Base-by-base conservation (phyloP, 345 rosid genomes). In the Pistacia vera region DNA sequence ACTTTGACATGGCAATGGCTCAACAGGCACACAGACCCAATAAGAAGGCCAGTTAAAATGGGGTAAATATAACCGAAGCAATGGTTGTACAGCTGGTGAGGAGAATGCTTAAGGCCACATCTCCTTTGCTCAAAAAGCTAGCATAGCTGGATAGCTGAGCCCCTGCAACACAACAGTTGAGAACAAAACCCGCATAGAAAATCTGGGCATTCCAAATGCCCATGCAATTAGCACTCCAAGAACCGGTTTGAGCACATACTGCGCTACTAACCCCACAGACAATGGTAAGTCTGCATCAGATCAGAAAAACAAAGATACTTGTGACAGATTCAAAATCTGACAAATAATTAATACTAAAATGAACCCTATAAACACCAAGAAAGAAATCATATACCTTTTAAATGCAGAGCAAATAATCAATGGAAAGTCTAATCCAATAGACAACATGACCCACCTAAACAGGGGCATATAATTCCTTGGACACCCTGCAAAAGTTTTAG, bases 1-100 rank as follows among this genome's bases (percentile, higher is more conserved):
- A 93, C 86, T 86, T 95, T 10, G 99, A 89, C 98, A 95, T 95
- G 18, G 99, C 99, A 63, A 92, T 49, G n/a, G 94, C 94, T 95
- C 93, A 74, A 95, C 99, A 0, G 98, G 99, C 74, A 95, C 92
- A 95, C 96, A 18, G 98, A 89, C 35, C 98, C 98, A 56, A 95
- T 95, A 22, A 95, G 88, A 83, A 89, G 89, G 69, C 93, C 93
- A 0, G 90, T 86, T 68, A 91, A 75, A 59, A 88, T 81, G 95
- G 95, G 2, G 95, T 89, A 64, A 89, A 73, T 30, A 95, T 70
- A 44, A 92, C 96, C 4, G 97, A 93, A 0, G 98, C 91, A 72
- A 95, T 89, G 75, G 99, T 95, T 11, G 94, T 89, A 52, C 73
- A 81, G 80, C 97, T 92, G 25, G 97, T 93, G 61, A 95, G 96